Base-by-base conservation (phyloP, 768 basidiomycete genomes). In the Flagelloscypha sp. region DNA sequence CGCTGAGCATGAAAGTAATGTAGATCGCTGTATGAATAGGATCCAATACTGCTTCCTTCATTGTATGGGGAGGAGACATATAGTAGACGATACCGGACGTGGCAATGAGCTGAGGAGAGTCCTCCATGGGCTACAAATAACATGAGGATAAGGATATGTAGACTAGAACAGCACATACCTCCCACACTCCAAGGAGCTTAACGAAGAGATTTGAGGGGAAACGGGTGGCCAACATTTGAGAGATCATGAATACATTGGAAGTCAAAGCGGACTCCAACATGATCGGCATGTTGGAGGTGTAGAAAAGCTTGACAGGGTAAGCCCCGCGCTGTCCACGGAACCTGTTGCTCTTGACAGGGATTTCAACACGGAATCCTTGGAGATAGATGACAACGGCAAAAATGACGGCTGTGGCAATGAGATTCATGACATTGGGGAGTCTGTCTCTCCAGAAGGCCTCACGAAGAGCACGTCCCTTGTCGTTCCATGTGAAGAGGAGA, bases 261-360 rank as follows among this genome's bases (percentile, higher is more conserved):
- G 89, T 89, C 38, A 98, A 66, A 10, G 93, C 93, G 10, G 76
- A 80, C 64, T 98, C 87, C 41, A 98, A 76, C 94, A 99, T 99
- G 70, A 99, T 98, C 38, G 94, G 94, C 94, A 97, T 99, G 68
- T 98, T 99, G 28, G 79, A 84, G 11, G 95, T 98, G 64, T 98
- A 99, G 68, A 99, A 98, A 24, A 98, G 77, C 66, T 98, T 98
- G 67, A 99, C 75, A 34, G 95, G 95, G 68, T 97, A 98, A 10
- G 77, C 75, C 27, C 88, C 93, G 20, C 93, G 74, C 58, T 97
- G 92, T n/a, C 95, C 95, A 39, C 92, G 75, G 80, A 92, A 89
- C 46, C 79, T 76, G 69, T 87, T 92, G 65, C 80, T 84, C 75
- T 98, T 98, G 56, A 98, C 88, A 6, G 93, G 94, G 55, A 98